Conservation (phyloP, 192 early-diverging fungal genomes). For the Kappamyces sp. region DNA sequence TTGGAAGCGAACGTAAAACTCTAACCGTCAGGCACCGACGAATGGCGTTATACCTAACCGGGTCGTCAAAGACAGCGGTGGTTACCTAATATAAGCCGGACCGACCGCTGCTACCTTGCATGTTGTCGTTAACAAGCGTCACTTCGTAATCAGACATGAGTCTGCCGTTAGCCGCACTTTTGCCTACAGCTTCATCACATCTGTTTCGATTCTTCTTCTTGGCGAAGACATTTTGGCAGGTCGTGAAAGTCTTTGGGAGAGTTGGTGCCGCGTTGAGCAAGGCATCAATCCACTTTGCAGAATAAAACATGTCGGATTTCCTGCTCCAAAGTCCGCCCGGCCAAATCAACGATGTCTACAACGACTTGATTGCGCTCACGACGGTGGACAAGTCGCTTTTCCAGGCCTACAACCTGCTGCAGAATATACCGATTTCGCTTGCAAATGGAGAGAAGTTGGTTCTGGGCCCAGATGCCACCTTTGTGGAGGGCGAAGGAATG, state of each 20-base stretch:
- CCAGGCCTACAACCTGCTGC: slow-evolving; percentile 38
- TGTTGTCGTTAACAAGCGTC: slow-evolving; percentile 95
- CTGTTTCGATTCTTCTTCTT: slow-evolving; percentile 91
- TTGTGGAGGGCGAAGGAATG: too few species aligned
- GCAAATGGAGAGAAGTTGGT: slow-evolving; percentile 1
- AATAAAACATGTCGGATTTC: slow-evolving; percentile 64
- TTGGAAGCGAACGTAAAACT: slow-evolving; percentile 89
- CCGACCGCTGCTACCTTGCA: slow-evolving; percentile 64
- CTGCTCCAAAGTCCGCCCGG: slow-evolving; percentile 89
- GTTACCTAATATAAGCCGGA: slow-evolving; percentile 6
- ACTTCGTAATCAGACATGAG: slow-evolving; percentile 99
- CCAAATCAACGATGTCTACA: slow-evolving; percentile 93
- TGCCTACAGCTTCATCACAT: slow-evolving; percentile 97
- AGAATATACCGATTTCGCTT: slow-evolving; percentile 15
- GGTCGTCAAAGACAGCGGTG: background rate
- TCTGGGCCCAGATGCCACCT: background rate
- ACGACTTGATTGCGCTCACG: slow-evolving; percentile 53
- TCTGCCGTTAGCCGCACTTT: slow-evolving; percentile 38
- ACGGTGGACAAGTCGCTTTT: slow-evolving; percentile 28
- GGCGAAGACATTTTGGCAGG: slow-evolving; percentile 70
- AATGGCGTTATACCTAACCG: background rate
- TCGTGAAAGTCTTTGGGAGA: slow-evolving; percentile 1
- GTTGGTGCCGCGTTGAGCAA: too few species aligned
- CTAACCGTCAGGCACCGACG: slow-evolving; percentile 28
- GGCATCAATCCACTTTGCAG: too few species aligned